These are phyloP conservation scores for Gymnopilus junonius DNA, from an alignment of 768 basidiomycete genomes.

Conservation along the genomic window DNA sequence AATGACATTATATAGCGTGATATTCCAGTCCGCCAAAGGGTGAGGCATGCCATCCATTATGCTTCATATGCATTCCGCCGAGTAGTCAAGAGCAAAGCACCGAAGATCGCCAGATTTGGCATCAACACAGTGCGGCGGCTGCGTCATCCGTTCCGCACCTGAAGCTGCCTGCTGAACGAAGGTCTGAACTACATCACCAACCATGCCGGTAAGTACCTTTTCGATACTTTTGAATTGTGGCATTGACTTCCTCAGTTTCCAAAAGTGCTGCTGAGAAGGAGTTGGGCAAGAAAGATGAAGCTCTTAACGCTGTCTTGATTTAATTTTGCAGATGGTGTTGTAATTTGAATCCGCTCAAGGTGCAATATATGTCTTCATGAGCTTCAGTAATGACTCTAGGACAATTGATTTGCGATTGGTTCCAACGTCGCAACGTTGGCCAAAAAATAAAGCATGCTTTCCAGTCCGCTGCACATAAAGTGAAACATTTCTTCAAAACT, in stretches of 20 bases:
- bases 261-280: neutral
- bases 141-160: too few relatives aligned
- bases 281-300: too few relatives aligned
- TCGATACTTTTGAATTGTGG: neutral
- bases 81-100: neutral
- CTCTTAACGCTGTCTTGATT: too few relatives aligned
- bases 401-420: too few relatives aligned
- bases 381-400: too few relatives aligned
- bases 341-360: too few relatives aligned
- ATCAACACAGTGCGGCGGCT: too few relatives aligned
- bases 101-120: neutral
- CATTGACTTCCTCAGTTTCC: neutral
- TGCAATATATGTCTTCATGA: too few relatives aligned
- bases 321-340: too few relatives aligned
- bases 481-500: neutral
- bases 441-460: constrained; percentile 3
- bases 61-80: neutral
- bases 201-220: neutral
- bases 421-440: neutral
- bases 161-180: neutral
- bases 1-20: neutral
- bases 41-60: neutral
- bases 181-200: neutral
- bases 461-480: neutral
- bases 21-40: neutral